Percentiles rank a stretch among this genome's conserved stretches.
These are phyloP conservation scores for Chaetothyriales sp. DNA, from an alignment of 2,329 filamentous ascomycete species.

Conservation along the genomic window DNA sequence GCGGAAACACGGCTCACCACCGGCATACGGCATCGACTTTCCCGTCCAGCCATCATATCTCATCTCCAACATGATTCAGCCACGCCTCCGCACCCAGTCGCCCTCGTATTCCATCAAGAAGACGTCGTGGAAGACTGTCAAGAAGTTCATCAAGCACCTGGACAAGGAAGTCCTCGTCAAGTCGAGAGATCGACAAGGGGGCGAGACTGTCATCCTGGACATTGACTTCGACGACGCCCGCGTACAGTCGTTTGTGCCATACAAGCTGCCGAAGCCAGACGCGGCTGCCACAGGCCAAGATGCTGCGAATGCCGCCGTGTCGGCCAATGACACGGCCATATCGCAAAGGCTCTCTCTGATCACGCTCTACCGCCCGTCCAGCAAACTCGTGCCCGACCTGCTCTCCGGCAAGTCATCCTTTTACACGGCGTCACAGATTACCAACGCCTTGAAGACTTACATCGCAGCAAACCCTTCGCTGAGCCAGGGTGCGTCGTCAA, in stretches of 20 bases:
- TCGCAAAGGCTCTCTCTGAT: constrained; percentile 35
- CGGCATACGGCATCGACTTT: constrained; percentile 44
- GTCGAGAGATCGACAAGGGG: constrained; percentile 50
- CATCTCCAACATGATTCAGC: constrained; percentile 52
- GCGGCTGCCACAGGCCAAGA: constrained; percentile 27
- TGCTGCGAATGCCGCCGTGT: constrained; percentile 20
- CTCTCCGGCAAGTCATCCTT: constrained; percentile 38
- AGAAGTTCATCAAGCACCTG: constrained; percentile 55
- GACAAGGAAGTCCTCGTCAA: constrained; percentile 52
- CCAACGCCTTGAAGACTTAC: constrained; percentile 44
- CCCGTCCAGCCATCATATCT: constrained; percentile 51
- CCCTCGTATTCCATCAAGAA: constrained; percentile 55
- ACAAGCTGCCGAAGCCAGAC: constrained; percentile 48
- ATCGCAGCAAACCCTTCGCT: constrained; percentile 25
- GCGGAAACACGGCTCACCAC: constrained; percentile 41
- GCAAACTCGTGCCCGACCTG: constrained; percentile 44
- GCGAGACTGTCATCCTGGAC: constrained; percentile 51
- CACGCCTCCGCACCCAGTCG: constrained; percentile 48
- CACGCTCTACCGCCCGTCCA: constrained; percentile 43
- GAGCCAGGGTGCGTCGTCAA: constrained; percentile 19
- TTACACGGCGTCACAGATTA: constrained; percentile 48
- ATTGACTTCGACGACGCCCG: constrained; percentile 48
- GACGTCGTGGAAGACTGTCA: constrained; percentile 56
- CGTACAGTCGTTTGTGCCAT: constrained; percentile 46
- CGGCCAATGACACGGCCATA: constrained; percentile 27